Base-by-base conservation (phyloP, 495 filamentous ascomycete species). In the Podospora fimiseda region DNA sequence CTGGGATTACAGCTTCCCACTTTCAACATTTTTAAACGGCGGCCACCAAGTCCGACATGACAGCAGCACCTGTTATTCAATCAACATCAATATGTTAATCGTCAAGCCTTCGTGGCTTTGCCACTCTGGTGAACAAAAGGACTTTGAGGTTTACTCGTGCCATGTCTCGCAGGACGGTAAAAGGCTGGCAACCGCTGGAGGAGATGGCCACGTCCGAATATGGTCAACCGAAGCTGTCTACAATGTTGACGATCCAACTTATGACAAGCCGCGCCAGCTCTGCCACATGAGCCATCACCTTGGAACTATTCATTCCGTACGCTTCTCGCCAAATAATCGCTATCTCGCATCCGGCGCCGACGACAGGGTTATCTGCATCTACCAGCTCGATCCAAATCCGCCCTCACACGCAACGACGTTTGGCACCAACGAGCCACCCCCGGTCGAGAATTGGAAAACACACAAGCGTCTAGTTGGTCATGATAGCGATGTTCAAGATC, bases 231-330 rank as follows among this genome's bases (percentile, higher is more conserved):
- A 95, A 56, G 89, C 93, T 41, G 90, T 97, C 61, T 84, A 86
- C 70, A 87, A 88, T 53, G 83, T 88, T 47, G 75, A 79, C 45
- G 78, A 94, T 48, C 71, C 81, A 14, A 81, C 79, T 54, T 80
- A 79, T 64, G 77, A 70, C 48, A 87, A 91, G 61, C 94, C 93
- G 19, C 89, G 88, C 62, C 93, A 99, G 71, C 80, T 99, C 48
- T 95, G 92, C 60, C 92, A 91, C 55, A 88, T 99, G 83, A 95
- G 90, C 81, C 89, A 96, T 59, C 93, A 99, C 68, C 90, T 94
- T 4, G 93, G 93, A 37, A 96, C 93, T 13, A 96, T 99, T 53
- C 90, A 96, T 66, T 88, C 90, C 0, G 93, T 97, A 45, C 87
- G 93, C 47, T 99, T 99, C 69, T 95, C 92, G 13, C 85, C 88